Percentiles rank a stretch among this genome's conserved stretches.
Conservation (phyloP, 441 rosid genomes). For the Syzygium syzygioides region DNA sequence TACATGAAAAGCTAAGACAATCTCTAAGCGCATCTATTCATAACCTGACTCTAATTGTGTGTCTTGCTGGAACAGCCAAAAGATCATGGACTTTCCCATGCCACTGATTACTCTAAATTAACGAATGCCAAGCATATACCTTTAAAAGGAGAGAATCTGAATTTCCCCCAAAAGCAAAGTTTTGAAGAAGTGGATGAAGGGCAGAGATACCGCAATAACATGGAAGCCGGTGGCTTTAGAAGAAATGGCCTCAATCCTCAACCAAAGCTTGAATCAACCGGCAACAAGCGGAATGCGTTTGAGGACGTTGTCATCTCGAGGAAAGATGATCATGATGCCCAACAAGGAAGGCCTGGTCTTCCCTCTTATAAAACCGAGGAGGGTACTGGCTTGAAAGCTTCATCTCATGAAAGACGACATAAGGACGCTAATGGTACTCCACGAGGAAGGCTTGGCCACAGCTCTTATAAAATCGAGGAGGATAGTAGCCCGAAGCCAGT, state of each 20-base stretch:
- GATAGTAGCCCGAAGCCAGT: constrained; percentile 33
- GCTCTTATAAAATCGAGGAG: constrained; percentile 29
- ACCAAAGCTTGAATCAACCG: constrained; percentile 10
- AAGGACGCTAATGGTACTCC: constrained; percentile 15
- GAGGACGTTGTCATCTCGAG: constrained; percentile 24
- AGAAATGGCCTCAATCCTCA: constrained; percentile 25
- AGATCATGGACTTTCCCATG: constrained; percentile 24
- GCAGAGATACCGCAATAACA: constrained; percentile 8
- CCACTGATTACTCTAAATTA: constrained; percentile 23
- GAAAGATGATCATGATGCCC: constrained; percentile 24
- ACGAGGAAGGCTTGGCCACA: constrained; percentile 29
- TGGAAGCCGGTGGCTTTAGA: constrained; percentile 20
- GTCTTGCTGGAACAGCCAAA: constrained; percentile 16
- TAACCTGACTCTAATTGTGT: not conserved
- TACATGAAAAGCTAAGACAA: not conserved
- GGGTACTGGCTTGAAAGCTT: constrained; percentile 32
- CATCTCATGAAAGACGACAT: constrained; percentile 31
- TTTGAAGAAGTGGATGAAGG: constrained; percentile 16
- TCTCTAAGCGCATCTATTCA: not conserved
- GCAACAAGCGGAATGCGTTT: constrained; percentile 19
- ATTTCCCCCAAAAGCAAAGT: constrained; percentile 28
- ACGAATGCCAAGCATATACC: constrained; percentile 16
- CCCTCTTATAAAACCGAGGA: constrained; percentile 28
- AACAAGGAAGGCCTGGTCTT: constrained; percentile 28
- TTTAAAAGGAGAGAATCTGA: constrained; percentile 19